Base-by-base conservation (phyloP, 2,329 filamentous ascomycete genomes). In the Ceratocystis colombiana region DNA sequence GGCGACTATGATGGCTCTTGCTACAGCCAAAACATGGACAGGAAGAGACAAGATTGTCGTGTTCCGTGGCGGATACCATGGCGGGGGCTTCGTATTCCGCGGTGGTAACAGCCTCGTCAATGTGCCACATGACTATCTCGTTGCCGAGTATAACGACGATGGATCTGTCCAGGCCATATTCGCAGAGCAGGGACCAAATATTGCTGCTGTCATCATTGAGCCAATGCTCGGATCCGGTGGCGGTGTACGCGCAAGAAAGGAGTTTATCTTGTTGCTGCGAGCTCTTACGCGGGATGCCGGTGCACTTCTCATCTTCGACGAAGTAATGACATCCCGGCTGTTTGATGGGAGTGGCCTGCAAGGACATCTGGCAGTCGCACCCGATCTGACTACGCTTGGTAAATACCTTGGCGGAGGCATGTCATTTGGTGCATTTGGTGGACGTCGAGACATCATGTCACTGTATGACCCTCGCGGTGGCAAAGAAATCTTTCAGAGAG, bases 371-470 rank as follows among this genome's bases (percentile, higher is more conserved):
- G 76, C 74, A 1, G 71, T 86, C 6, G 75, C 74, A 1, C 84
- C 86, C 0, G 86, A 88, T 71, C 72, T 88, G 64, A 84, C 80
- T 57, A 85, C 84, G 0, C 73, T 88, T 50, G 86, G 86, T 0
- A 89, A 88, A 71, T 88, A 82, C 70, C 74, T 88, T 1, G 86
- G 85, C 5, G 86, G 86, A 2, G 86, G 86, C 0, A 78, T 88
- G 70, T 78, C 82, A 0, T 87, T 88, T 71, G 86, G 86, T 1
- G 84, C 82, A 0, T 88, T 89, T 71, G 86, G 86, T 0, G 86
- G 86, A 0, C 76, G 78, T 28, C 71, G 72, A 48, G 79, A 83
- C 4, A 78, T 88, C 68, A 87, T 88, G 83, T 73, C 73, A 0
- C 71, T 81, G 5, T 87, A 82, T 70, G 80, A 84, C 70, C 82